Evolutionary conservation across 1,284 basidiomycete species (phyloP), one percentile per base, ranked within the genome.

Genomic region (Moesziomyces sp.): DNA sequence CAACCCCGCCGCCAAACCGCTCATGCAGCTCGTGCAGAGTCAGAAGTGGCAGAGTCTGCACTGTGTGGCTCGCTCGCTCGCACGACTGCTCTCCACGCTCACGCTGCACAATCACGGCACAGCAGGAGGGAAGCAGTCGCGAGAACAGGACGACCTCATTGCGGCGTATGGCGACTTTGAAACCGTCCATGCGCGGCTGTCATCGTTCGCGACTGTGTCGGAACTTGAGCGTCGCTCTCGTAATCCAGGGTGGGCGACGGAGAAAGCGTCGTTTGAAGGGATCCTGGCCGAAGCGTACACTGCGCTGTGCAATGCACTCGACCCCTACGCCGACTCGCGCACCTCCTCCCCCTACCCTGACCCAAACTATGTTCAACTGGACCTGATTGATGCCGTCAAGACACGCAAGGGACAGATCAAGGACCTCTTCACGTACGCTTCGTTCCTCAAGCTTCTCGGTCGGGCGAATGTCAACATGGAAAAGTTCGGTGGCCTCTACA

Each of bases 381-480:
- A 86, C 44, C 84, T 85, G 5, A 72, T 87, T 51, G 48, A 50
- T 18, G 42, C 50, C 13, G 35, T 47, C 44, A 44, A 48, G 40
- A 9, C 91, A 6, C 87, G 86, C 0, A 84, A 86, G 19, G 87
- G 88, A 10, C 83, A 91, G 35, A 86, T 86, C 18, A 84, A 86
- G 24, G 87, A 88, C 24, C 85, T 94, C 45, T 93, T 94, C 85
- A 88, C 88, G 21, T 92, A 91, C 76, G 88, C 91, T 18, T 88
- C 88, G 2, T 93, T 93, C 83, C 85, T 92, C 35, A 87, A 88
- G 44, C 88, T 90, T 0, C 85, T 94, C n/a, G 92, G 93, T 0
- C 87, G 91, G 47, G 92, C 93, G 88, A 92, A 89, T 74, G 88
- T 95, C 55, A 95, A 94, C 82, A 87, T 93, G 62, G 93, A 95